Evolutionary conservation across 495 filamentous ascomycete genomes (phyloP), one percentile per base, ranked within the genome.

Genomic region (Aspergillus carlsbadensis): DNA sequence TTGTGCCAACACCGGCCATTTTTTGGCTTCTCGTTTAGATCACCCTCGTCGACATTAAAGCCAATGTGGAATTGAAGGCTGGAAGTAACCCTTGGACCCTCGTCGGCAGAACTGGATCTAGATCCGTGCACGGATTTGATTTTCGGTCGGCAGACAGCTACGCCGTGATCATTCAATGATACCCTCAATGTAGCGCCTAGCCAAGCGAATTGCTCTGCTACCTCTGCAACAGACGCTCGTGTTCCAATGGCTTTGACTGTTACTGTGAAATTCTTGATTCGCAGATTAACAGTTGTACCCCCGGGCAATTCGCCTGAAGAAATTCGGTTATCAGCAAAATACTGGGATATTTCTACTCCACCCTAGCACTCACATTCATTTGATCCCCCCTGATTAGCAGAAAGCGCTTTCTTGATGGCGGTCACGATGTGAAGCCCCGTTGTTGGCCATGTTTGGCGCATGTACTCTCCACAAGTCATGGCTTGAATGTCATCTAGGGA

Each of bases 1-100:
- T 58, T 46, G 24, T 69, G 65, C 70, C 72, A 76, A 57, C 72
- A 76, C 17, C 66, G 54, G 2, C 72, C 72, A 39, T 29, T 29
- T 29, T 61, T 60, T 36, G 44, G 13, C 3, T 44, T 29, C 40
- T 15, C 20, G 26, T 29, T 8, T 4, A 8, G 22, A 10, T 10
- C 40, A 13, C 29, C 24, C 22, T 39, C 37, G 26, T 26, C 17
- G 15, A 48, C 10, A 10, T 46, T 17, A 15, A 59, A 34, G 11
- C 57, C 11, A 54, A 29, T 40, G 21, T 21, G 39, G 20, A 44
- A 31, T 34, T 33, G 40, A 31, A n/a, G 26, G 26, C 26, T 29
- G 26, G 26, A 29, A 29, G 8, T 29, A 8, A 29, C 4, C 8
- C 8, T 29, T 4, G 26, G 26, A 4, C 26, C 26, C 26, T 29